Base-by-base conservation (phyloP, 257 asterid genomes). In the Solanum okadae region DNA sequence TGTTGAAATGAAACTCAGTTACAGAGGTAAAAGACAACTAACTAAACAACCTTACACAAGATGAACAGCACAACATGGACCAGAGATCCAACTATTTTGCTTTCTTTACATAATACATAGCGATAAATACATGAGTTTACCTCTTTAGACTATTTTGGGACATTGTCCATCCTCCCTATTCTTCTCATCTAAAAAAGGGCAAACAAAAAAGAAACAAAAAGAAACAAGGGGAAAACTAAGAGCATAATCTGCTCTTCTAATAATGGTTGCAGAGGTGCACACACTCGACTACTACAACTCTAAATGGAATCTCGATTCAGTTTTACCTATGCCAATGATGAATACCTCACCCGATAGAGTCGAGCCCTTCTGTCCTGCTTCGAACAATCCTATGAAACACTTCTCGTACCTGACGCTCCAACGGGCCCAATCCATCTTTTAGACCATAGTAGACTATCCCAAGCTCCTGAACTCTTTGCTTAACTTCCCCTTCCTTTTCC, bases 351-450 rank as follows among this genome's bases (percentile, higher is more conserved):
- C 89, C 87, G 15, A 89, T 35, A 27, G 89, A 85, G 27, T 70
- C 83, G 5, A 90, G 90, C 14, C 90, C 87, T 76, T 90, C 90
- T 2, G 88, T 83, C 46, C 92, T 83, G 88, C 88, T 78, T 18
- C 90, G 87, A 71, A 90, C 89, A n/a, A 90, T 90, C 86, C 61
- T 83, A 59, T 83, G 88, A 34, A 90, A 90, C 65, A 90, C 90
- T 88, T 90, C 87, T 84, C 90, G 88, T 23, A 90, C 84, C 73
- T 82, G 90, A 61, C 88, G 49, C 73, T 90, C 92, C 89, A 90
- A 79, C 1, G 87, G 87, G 42, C 87, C 89, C 38, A 90, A 78
- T 18, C 88, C 89, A 34, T 79, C 88, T 85, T 83, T 90, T 29
- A 86, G 40, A 8, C 76, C 71, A 61, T 61, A 59, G 79, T 83